Base-by-base conservation (phyloP, 2,329 filamentous ascomycete genomes). In the Parasarocladium wereldwijsianum region DNA sequence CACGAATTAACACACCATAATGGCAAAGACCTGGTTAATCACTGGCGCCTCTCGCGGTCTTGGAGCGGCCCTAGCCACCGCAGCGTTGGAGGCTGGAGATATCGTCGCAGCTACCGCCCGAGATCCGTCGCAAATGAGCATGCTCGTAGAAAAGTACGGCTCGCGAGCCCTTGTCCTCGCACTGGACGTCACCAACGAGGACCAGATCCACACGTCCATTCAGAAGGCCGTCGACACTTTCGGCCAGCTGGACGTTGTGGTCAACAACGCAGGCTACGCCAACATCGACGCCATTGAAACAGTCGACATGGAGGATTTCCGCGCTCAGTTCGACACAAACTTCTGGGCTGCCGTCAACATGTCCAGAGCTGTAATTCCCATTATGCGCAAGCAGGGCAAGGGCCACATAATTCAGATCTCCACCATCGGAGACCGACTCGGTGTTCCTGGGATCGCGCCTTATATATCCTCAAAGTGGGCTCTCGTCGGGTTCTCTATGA, bases 241-340 rank as follows among this genome's bases (percentile, higher is more conserved):
- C 41, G 57, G 60, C 12, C 60, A 64, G 6, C 47, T 76, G 25
- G 68, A 76, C 42, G 61, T 73, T 1, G 62, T 74, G 5, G 58
- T 70, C 34, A 74, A 74, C 49, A 74, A 74, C 29, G 69, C 69
- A 4, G 71, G 69, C 3, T 73, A 70, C 34, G 63, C 64, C n/a
- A 48, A 68, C 2, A 42, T 49, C 5, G 64, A 62, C 9, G 57
- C 62, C 1, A 60, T 72, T 27, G 70, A 76, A 40, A 60, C 62
- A 6, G 44, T 65, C 3, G 50, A 51, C 1, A 54, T 69, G 2
- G 42, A 54, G 3, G 55, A 68, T 17, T 60, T 66, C 24, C 53
- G 60, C 2, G 55, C 45, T 3, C 62, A 73, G 40, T 60, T 75
- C 46, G 64, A 76, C 29, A 58, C 67, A 35, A 75, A 76, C 40